These are phyloP conservation scores for Colletotrichum euphorbiae DNA, from an alignment of 2,329 filamentous ascomycete species.

Conservation along the genomic window DNA sequence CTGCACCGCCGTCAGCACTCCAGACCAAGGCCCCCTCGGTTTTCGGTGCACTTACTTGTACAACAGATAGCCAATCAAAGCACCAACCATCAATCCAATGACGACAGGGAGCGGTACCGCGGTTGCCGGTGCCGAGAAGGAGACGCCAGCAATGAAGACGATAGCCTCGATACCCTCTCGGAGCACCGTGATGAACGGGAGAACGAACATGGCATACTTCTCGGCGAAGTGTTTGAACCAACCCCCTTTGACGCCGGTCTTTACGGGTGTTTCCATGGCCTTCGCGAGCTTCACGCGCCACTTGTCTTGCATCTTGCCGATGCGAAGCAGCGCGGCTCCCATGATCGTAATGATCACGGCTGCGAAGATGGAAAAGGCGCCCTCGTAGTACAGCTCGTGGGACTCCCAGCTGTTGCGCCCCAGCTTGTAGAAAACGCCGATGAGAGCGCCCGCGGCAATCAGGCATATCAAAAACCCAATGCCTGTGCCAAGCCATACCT, in stretches of 20 bases:
- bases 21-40: neutral
- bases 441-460: conserved; percentile 71
- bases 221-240: conserved; percentile 74
- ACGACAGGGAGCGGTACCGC: conserved; percentile 84
- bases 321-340: conserved; percentile 81
- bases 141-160: conserved; percentile 87
- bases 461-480: conserved; percentile 71
- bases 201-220: conserved; percentile 86
- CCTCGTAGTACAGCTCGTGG: conserved; percentile 84
- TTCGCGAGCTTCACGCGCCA: conserved; percentile 86
- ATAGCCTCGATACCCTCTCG: conserved; percentile 89
- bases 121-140: conserved; percentile 78
- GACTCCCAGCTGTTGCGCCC: conserved; percentile 74
- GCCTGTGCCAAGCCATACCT: conserved; percentile 72
- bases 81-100: conserved; percentile 75
- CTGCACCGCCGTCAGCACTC: conserved; percentile 43
- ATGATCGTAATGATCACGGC: conserved; percentile 84
- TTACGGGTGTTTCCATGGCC: conserved; percentile 68
- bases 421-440: conserved; percentile 76
- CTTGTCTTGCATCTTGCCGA: conserved; percentile 87
- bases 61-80: conserved; percentile 76
- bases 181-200: conserved; percentile 90
- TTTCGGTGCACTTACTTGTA: conserved; percentile 72
- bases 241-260: conserved; percentile 55
- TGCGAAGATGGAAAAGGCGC: conserved; percentile 80